Evolutionary conservation across 2,329 filamentous ascomycete genomes (phyloP).

Genomic region (Geosmithia putterillii): DNA sequence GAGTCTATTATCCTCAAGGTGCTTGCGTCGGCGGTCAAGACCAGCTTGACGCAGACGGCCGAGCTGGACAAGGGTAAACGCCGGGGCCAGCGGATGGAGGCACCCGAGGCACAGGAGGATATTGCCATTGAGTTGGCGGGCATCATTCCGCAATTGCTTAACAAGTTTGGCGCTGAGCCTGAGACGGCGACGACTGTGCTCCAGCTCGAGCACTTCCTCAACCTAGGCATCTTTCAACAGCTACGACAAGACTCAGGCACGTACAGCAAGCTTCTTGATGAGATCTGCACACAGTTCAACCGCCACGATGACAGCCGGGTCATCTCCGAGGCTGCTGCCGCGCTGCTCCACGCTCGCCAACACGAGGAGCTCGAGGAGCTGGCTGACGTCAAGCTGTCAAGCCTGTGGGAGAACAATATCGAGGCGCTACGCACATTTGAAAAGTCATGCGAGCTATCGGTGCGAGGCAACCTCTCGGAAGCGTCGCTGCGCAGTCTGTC

Average conservation of each 20-base stretch:
- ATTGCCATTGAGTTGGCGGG: constrained; percentile 66
- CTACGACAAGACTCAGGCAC: constrained; percentile 74
- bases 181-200: constrained; percentile 78
- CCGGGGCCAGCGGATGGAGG: constrained; percentile 47
- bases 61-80: constrained; percentile 52
- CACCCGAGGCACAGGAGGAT: constrained; percentile 62
- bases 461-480: constrained; percentile 55
- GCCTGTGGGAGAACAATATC: constrained; percentile 76
- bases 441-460: constrained; percentile 58
- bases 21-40: constrained; percentile 69
- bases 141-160: constrained; percentile 74
- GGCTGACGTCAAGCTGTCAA: constrained; percentile 65
- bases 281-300: constrained; percentile 87
- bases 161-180: constrained; percentile 85
- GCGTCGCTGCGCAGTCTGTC: constrained; percentile 57
- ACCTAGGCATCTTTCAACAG: constrained; percentile 79
- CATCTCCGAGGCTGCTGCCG: constrained; percentile 68
- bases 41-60: constrained; percentile 52
- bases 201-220: constrained; percentile 73
- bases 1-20: constrained; percentile 81
- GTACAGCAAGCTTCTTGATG: constrained; percentile 72
- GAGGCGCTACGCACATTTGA: constrained; percentile 61
- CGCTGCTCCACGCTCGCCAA: constrained; percentile 72
- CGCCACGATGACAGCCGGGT: constrained; percentile 83
- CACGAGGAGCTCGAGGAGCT: constrained; percentile 84